Evolutionary conservation across 2,329 filamentous ascomycete species (phyloP), one percentile per base, ranked within the genome.

Genomic region (Rhinocladiella similis): DNA sequence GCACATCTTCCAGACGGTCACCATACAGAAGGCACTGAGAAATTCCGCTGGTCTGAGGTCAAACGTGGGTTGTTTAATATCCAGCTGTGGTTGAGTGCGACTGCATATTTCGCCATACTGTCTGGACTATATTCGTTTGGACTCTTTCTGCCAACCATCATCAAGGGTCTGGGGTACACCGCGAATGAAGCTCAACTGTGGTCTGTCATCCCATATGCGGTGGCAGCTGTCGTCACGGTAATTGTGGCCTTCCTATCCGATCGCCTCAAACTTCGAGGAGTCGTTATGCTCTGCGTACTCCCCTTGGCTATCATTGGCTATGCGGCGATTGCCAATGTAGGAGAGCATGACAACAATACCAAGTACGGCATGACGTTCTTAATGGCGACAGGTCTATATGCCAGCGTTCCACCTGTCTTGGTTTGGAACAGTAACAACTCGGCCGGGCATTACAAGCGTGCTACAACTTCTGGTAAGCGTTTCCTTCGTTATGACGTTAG

Each of bases 1-100:
- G 80, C 85, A 59, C 83, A 89, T 62, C 6, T 74, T 69, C 19
- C 72, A 38, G 72, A 70, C 68, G 66, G 80, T 75, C 76, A 62
- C 61, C 74, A 80, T 33, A 76, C 77, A 0, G 79, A 77, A 59
- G 71, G 67, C 1, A 78, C 78, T 0, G 91, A 95, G 68, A 78
- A 85, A 12, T 94, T 92, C 74, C 83, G 86, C 63, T 85, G 83
- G 76, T 74, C 76, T 5, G 91, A 90, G 69, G 80, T 94, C 59
- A 89, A 83, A 80, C 81, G 83, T 13, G 85, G 84, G 12, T 63
- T 87, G 13, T 73, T 85, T 58, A 85, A 85, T 5, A 64, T 93
- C 14, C 86, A 81, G 56, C 90, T 95, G 67, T 94, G 89, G 87
- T 94, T 95, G 76, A 94, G 87, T 19, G 93, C 85, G 72, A 75